Conservation (phyloP, 2,329 filamentous ascomycete genomes). For the Talaromyces rugulosus region DNA sequence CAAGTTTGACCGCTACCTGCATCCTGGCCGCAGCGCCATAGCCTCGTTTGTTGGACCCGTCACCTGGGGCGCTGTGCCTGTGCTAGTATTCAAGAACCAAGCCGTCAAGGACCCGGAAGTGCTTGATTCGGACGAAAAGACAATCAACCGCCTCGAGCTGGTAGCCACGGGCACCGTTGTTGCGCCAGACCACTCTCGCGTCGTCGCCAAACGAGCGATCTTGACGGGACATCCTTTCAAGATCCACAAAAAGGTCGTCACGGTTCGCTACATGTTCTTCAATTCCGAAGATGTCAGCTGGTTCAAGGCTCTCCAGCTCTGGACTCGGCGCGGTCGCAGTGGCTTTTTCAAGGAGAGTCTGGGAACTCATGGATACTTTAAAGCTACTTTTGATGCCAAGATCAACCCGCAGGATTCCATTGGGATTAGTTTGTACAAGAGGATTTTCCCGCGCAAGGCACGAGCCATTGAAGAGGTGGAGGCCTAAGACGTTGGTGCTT, state of each 20-base stretch:
- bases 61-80: constrained; percentile 87
- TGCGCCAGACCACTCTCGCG: constrained; percentile 66
- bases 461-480: constrained; percentile 38
- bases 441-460: constrained; percentile 73
- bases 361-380: constrained; percentile 99
- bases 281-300: constrained; percentile 90
- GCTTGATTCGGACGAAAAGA: constrained; percentile 37
- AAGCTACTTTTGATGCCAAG: constrained; percentile 92
- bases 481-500: background rate
- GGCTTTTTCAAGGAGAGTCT: constrained; percentile 92
- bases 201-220: constrained; percentile 90
- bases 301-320: constrained; percentile 95
- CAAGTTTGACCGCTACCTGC: constrained; percentile 89
- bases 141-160: constrained; percentile 57
- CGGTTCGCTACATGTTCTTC: constrained; percentile 99
- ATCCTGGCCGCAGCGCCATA: constrained; percentile 84
- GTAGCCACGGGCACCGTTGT: constrained; percentile 85
- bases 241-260: constrained; percentile 97
- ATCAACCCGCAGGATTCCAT: constrained; percentile 95
- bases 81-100: constrained; percentile 73
- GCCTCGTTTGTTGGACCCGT: constrained; percentile 87
- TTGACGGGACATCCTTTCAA: constrained; percentile 96
- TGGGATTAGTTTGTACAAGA: constrained; percentile 83
- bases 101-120: constrained; percentile 33
- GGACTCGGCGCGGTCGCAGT: constrained; percentile 83